Conservation (phyloP, 2,329 filamentous ascomycete genomes). For the Botrytis fragariae region DNA sequence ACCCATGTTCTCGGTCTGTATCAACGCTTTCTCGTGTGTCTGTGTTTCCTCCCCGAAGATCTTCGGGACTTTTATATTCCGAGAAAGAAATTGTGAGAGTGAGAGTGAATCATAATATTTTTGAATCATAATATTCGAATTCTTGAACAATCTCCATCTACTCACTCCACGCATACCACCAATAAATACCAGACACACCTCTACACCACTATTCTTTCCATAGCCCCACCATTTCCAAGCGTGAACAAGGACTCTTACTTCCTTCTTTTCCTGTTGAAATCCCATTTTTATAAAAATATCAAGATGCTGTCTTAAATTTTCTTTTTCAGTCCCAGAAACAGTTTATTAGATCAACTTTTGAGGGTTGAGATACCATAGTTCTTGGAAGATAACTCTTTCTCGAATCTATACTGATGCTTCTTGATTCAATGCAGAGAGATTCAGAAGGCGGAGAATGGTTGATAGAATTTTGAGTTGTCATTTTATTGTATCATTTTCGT, state of each 20-base stretch:
- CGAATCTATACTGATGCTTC: neutral
- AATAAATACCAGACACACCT: neutral
- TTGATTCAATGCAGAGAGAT: neutral
- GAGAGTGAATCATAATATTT: neutral
- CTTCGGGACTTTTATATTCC: too few species aligned
- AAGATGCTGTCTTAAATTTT: neutral
- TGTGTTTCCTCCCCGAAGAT: too few species aligned
- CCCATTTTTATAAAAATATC: rapidly evolving
- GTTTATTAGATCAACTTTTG: too few species aligned
- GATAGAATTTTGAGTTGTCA: too few species aligned
- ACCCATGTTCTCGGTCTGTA: too few species aligned
- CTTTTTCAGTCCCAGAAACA: neutral
- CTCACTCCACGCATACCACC: too few species aligned
- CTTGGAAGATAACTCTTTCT: rapidly evolving
- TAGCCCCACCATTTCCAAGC: neutral
- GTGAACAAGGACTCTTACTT: neutral
- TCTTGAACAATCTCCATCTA: too few species aligned
- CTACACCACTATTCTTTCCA: neutral
- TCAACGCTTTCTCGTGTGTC: too few species aligned
- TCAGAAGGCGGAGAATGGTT: too few species aligned
- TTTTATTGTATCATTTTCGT: too few species aligned
- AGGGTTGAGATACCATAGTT: neutral
- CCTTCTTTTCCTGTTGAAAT: neutral
- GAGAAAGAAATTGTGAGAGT: neutral
- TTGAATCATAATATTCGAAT: too few species aligned